phyloP scores from a whole-genome alignment of 2,329 filamentous ascomycete genomes.

The Allantophomopsis lycopodina region DNA sequence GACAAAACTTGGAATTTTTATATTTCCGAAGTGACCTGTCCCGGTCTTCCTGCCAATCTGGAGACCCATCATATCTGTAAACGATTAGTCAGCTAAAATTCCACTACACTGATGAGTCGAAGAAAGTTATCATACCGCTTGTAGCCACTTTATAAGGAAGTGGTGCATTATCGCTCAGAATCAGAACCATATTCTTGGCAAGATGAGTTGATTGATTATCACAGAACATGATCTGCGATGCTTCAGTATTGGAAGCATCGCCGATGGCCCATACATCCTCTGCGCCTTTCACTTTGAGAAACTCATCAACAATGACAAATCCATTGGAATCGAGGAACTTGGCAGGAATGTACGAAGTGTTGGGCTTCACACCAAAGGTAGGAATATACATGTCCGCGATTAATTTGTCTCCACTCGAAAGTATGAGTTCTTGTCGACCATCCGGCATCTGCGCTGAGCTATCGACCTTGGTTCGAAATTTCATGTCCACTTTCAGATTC shows the following conservation, averaged over 20 bases:
- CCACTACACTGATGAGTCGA: too few species aligned
- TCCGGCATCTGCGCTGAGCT: conserved; percentile 16
- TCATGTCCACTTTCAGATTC: conserved; percentile 29
- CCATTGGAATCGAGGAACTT: conserved; percentile 20
- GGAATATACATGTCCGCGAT: conserved; percentile 33
- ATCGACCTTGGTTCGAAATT: conserved; percentile 26
- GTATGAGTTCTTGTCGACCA: conserved; percentile 21
- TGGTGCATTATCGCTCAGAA: conserved; percentile 5
- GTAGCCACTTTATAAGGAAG: conserved; percentile 9
- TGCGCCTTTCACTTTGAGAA: conserved; percentile 28
- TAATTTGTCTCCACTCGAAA: conserved; percentile 24
- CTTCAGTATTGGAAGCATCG: conserved; percentile 12
- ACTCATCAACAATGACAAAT: conserved; percentile 25
- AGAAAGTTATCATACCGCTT: conserved; percentile 3
- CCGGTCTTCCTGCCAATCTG: too few species aligned
- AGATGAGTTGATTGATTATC: conserved; percentile 11
- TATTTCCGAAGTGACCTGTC: too few species aligned
- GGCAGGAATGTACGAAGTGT: conserved; percentile 23
- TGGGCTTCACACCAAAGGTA: conserved; percentile 25
- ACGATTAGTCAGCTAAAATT: too few species aligned
- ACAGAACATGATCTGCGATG: conserved; percentile 8
- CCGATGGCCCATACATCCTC: conserved; percentile 17
- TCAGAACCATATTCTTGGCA: conserved; percentile 11
- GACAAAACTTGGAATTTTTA: too few species aligned
- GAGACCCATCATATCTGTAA: too few species aligned